phyloP scores from a whole-genome alignment of 257 asterid species.

The Solanum arcanum region DNA sequence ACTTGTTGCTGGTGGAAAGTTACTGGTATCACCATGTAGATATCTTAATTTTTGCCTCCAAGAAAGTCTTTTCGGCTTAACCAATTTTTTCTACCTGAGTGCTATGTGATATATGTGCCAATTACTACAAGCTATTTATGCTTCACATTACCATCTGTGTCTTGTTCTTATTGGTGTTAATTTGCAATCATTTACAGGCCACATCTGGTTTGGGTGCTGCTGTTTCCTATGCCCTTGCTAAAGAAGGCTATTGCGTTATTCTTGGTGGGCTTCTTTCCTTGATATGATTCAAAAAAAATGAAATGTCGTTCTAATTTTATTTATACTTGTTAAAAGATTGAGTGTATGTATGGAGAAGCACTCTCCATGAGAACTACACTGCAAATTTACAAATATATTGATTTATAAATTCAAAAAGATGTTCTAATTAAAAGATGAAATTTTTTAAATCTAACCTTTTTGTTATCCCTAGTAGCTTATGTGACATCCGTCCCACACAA shows the following conservation, averaged over 20 bases:
- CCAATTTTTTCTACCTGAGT: neutral
- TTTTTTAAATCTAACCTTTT: neutral
- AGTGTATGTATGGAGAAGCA: neutral
- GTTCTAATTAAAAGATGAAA: neutral
- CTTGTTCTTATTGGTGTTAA: neutral
- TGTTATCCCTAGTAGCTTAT: neutral
- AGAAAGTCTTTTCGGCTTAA: neutral
- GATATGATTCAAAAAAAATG: neutral
- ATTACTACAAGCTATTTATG: neutral
- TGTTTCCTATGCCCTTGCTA: constrained; percentile 61
- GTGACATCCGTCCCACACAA: neutral
- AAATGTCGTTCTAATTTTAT: neutral
- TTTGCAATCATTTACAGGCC: constrained; percentile 37
- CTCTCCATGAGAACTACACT: neutral
- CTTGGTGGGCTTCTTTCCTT: constrained; percentile 37
- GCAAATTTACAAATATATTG: neutral
- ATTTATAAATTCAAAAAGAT: neutral
- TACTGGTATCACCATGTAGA: neutral
- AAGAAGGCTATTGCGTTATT: constrained; percentile 66
- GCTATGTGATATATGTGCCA: neutral
- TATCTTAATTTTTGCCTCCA: neutral
- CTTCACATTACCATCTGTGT: neutral
- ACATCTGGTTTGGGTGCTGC: constrained; percentile 93
- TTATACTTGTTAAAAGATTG: neutral
- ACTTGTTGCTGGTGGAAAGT: neutral